Evolutionary conservation across 1,284 basidiomycete species (phyloP), one percentile per base, ranked within the genome.

Genomic region (Phlebopus sp.): DNA sequence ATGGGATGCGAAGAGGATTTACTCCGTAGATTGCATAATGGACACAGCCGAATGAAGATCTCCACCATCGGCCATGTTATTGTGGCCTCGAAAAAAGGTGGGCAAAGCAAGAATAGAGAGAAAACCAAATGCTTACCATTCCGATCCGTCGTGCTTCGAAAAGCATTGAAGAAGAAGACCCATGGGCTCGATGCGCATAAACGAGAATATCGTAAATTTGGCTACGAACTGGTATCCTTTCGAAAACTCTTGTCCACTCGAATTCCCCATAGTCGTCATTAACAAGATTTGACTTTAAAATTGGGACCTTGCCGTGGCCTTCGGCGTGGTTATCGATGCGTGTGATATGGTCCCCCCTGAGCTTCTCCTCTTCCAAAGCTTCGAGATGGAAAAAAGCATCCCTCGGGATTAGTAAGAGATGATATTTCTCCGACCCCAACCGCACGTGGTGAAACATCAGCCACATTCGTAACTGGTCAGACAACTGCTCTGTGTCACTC

Each of bases 61-160:
- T 86, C 84, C 6, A 78, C 74, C 80, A 86, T 86, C 5, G 84
- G 82, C 84, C 83, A 86, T 9, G 83, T 86, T 46, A 86, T 76
- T 17, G 71, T 72, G 32, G 81, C 75, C 84, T 86, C 53, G 15
- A 45, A 36, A 42, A 41, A 7, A 45, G 15, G 19, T 57, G 42
- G 50, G 44, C 53, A 42, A 52, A 53, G 38, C 31, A 15, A 17
- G 37, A 37, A 46, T 46, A 30, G 4, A 2, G 36, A 41, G 51
- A 50, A 37, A 39, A 43, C 18, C 5, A 23, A 48, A 13, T 15
- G 71, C 82, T 66, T 58, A 86, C 84, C 51, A 85, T 76, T 51
- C 81, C 80, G 15, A 82, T 72, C 48, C 74, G 69, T 47, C 75
- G 71, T 31, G 76, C 69, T 61, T 82, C 80, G 50, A 69, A 67